Conservation (phyloP, 2,329 filamentous ascomycete genomes). For the Monilinia fructigena region DNA sequence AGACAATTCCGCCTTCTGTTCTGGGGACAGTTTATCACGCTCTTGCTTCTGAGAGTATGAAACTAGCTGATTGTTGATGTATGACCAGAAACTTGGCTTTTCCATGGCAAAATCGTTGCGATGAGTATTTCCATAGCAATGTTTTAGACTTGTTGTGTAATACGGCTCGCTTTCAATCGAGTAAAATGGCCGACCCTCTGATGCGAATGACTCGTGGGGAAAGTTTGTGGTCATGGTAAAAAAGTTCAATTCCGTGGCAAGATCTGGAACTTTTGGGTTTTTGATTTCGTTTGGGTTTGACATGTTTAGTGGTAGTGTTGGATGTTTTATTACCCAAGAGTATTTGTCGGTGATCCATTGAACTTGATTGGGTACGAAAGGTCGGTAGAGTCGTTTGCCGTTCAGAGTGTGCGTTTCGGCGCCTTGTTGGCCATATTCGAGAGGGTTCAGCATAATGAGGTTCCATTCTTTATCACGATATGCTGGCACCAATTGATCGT, state of each 20-base stretch:
- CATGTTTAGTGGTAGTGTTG: too few species aligned
- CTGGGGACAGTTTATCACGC: not conserved
- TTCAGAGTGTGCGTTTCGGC: not conserved
- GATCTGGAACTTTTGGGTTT: not conserved
- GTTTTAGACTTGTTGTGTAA: not conserved
- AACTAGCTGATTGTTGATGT: not conserved
- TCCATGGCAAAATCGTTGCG: not conserved
- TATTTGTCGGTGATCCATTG: too few species aligned
- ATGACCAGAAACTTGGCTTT: not conserved
- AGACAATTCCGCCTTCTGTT: not conserved
- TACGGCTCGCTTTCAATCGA: not conserved
- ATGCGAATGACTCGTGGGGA: not conserved
- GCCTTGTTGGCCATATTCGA: not conserved
- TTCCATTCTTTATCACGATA: not conserved
- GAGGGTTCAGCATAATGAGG: not conserved
- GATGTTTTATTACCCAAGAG: too few species aligned
- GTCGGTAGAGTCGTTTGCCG: not conserved
- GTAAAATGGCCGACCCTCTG: not conserved
- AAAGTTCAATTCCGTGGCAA: not conserved
- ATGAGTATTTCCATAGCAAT: not conserved
- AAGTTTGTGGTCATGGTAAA: not conserved
- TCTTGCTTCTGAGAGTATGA: slow-evolving; percentile 1
- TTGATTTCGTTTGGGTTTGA: too few species aligned
- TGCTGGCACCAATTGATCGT: not conserved
- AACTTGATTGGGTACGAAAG: not conserved